These are phyloP conservation scores for Aspergillus carlsbadensis DNA, from an alignment of 495 filamentous ascomycete species.

Conservation along the genomic window DNA sequence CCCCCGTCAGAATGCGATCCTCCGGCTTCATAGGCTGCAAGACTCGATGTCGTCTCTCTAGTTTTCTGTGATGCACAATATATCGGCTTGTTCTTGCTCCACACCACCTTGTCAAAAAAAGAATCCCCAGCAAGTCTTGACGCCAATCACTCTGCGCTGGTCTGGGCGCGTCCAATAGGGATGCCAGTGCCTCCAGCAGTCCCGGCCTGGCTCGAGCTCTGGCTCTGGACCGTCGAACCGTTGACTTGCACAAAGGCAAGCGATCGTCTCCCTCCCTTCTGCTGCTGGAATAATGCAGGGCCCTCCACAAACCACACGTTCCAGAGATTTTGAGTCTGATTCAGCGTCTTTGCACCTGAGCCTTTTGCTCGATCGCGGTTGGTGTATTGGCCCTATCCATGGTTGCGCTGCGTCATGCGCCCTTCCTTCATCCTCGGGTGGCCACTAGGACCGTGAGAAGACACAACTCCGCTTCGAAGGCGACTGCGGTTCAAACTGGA, in stretches of 20 bases:
- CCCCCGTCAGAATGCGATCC: not conserved
- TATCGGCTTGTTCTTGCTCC: constrained; percentile 6
- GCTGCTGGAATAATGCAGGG: not conserved
- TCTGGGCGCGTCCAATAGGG: constrained; percentile 19
- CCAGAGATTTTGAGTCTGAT: not conserved
- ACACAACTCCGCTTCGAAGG: not conserved
- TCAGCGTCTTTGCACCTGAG: not conserved
- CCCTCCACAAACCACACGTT: not conserved
- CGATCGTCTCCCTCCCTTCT: not conserved
- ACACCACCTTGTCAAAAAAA: not conserved
- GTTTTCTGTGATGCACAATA: not conserved
- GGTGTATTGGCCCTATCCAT: constrained; percentile 15
- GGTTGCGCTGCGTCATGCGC: constrained; percentile 23
- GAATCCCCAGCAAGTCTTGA: constrained; percentile 17
- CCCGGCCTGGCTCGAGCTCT: constrained; percentile 1
- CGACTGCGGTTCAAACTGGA: not conserved
- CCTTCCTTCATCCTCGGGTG: constrained; percentile 13
- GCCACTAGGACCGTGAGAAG: not conserved
- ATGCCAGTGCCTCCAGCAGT: constrained; percentile 2
- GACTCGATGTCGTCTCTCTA: not conserved
- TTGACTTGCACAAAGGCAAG: not conserved
- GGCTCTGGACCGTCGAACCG: constrained; percentile 15
- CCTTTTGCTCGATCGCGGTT: not conserved
- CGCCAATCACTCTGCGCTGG: constrained; percentile 15
- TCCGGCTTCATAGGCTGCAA: not conserved